phyloP scores from a whole-genome alignment of 1,284 basidiomycete species.

The Tilletia horrida region DNA sequence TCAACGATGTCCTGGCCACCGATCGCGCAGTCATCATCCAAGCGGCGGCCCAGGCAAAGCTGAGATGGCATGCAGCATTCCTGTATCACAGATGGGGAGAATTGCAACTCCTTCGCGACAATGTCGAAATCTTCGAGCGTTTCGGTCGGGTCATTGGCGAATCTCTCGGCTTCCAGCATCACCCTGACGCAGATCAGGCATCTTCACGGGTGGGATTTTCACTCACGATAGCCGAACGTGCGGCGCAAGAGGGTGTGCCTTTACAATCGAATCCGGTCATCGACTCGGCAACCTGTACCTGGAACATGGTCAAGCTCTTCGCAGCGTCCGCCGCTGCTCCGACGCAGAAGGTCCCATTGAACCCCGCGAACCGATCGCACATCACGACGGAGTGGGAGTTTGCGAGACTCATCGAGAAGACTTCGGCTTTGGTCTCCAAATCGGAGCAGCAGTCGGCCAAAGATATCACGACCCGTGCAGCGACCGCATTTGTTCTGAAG shows the following conservation, averaged over 20 bases:
- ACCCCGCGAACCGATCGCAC: background rate
- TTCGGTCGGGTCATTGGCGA: background rate
- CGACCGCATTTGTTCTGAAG: constrained; percentile 1
- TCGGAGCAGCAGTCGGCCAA: background rate
- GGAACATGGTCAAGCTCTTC: constrained; percentile 16
- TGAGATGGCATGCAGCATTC: constrained; percentile 15
- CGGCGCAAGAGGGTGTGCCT: background rate
- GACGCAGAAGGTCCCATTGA: background rate
- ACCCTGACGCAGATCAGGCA: background rate
- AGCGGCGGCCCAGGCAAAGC: constrained; percentile 7
- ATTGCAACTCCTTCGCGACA: background rate
- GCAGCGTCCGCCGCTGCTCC: background rate
- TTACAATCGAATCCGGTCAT: background rate
- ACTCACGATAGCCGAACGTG: background rate
- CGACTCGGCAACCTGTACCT: background rate
- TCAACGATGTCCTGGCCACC: background rate
- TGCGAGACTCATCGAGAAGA: constrained; percentile 2
- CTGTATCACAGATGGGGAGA: constrained; percentile 14
- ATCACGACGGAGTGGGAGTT: background rate
- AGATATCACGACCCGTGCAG: background rate
- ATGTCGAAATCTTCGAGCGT: background rate
- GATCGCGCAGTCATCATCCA: background rate
- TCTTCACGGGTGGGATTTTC: background rate
- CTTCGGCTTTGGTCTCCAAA: background rate
- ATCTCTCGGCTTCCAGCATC: background rate